A percentile compares a stretch with the other conserved stretches of the same genome.
These are phyloP conservation scores for Cylindrotheca fusiformis DNA, from an alignment of 108 stramenopile species.

Conservation along the genomic window DNA sequence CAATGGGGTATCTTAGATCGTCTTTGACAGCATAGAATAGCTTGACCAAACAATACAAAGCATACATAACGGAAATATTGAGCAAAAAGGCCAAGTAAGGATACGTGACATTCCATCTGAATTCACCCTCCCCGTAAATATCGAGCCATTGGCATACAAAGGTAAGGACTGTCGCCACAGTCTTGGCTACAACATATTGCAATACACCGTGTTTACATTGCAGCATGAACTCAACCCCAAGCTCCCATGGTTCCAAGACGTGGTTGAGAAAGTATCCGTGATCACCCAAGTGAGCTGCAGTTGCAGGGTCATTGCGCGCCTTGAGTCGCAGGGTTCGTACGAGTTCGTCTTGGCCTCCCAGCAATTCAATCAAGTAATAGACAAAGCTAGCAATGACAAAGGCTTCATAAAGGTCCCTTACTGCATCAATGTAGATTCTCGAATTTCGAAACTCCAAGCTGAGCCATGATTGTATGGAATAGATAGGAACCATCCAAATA, in stretches of 20 bases:
- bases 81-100: conserved; percentile 71
- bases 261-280: conserved; percentile 55
- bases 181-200: conserved; percentile 95
- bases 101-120: conserved; percentile 66
- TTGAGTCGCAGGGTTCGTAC: conserved; percentile 55
- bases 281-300: conserved; percentile 37
- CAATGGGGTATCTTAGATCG: conserved; percentile 72
- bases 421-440: conserved; percentile 76
- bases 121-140: conserved; percentile 82
- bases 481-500: conserved; percentile 92
- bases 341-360: conserved; percentile 87
- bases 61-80: conserved; percentile 87
- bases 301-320: conserved; percentile 19
- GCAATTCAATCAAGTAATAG: conserved; percentile 85
- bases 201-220: conserved; percentile 90
- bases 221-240: conserved; percentile 82
- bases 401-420: conserved; percentile 87
- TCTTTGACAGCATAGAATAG: conserved; percentile 84
- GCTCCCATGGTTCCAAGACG: conserved; percentile 62
- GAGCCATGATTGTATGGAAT: conserved; percentile 90
- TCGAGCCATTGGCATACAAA: conserved; percentile 64
- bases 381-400: conserved; percentile 92
- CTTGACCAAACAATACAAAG: conserved; percentile 91
- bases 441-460: conserved; percentile 70
- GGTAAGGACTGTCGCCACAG: conserved; percentile 64